phyloP scores from a whole-genome alignment of 1,284 basidiomycete species.

The Waitea zeae region DNA sequence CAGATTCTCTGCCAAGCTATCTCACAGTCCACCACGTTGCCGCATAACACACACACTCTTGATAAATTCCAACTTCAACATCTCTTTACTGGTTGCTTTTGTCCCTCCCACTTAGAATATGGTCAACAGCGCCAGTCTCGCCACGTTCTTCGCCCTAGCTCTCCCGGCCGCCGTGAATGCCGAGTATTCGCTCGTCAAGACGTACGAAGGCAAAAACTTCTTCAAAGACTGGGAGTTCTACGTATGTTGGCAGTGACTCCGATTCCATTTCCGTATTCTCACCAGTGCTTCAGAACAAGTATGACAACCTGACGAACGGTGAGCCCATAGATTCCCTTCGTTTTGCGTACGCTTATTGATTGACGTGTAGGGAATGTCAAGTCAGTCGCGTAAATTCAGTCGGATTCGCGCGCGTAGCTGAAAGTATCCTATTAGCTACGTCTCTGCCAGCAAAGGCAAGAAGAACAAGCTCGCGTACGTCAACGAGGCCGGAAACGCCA shows the following conservation, averaged over 20 bases:
- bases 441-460: constrained; percentile 28
- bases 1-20: too few relatives aligned
- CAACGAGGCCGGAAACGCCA: constrained; percentile 40
- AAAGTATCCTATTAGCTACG: constrained; percentile 22
- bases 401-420: background rate
- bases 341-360: constrained; percentile 1
- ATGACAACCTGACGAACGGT: constrained; percentile 54
- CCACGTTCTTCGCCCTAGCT: background rate
- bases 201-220: constrained; percentile 18
- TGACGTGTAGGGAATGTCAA: too few relatives aligned
- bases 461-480: constrained; percentile 42
- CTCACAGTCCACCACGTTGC: too few relatives aligned
- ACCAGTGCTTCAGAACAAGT: too few relatives aligned
- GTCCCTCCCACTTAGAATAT: too few relatives aligned
- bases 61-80: too few relatives aligned
- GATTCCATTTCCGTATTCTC: constrained; percentile 6
- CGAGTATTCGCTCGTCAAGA: constrained; percentile 16
- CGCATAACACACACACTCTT: too few relatives aligned
- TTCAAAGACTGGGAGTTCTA: constrained; percentile 23
- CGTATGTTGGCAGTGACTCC: constrained; percentile 16
- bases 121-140: too few relatives aligned
- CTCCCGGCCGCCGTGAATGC: constrained; percentile 4
- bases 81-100: too few relatives aligned
- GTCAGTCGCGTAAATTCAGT: background rate
- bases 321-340: constrained; percentile 28